Conservation (phyloP, 1,284 basidiomycete genomes). For the Cryptococcus sp. region DNA sequence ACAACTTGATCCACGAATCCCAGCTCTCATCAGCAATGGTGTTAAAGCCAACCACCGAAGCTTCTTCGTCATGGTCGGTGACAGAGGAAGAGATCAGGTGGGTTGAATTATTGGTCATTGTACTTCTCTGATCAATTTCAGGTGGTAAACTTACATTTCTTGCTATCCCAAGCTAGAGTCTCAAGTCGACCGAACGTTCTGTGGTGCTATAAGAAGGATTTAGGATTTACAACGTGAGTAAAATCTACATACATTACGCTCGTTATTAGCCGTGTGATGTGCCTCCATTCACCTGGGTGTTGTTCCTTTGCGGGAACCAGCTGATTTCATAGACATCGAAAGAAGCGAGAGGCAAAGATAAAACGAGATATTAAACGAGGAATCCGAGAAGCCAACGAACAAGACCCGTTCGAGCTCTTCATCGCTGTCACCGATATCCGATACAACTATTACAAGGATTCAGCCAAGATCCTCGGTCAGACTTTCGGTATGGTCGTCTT, state of each 20-base stretch:
- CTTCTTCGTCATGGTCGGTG: constrained; percentile 95
- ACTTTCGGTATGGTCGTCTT: constrained; percentile 97
- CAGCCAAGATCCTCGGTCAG: constrained; percentile 91
- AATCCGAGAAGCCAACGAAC: constrained; percentile 87
- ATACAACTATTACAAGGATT: constrained; percentile 94
- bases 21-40: constrained; percentile 87
- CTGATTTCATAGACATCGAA: constrained; percentile 68
- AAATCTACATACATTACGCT: neutral
- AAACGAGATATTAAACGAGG: constrained; percentile 92
- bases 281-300: constrained; percentile 6
- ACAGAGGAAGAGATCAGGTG: constrained; percentile 88
- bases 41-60: constrained; percentile 88
- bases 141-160: constrained; percentile 93
- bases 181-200: constrained; percentile 84
- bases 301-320: constrained; percentile 15
- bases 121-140: constrained; percentile 33
- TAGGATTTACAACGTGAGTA: constrained; percentile 82
- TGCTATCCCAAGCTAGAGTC: constrained; percentile 84
- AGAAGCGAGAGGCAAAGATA: constrained; percentile 92
- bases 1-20: constrained; percentile 82
- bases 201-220: constrained; percentile 97
- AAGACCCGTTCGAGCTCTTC: constrained; percentile 97
- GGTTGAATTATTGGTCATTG: constrained; percentile 12
- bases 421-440: constrained; percentile 98
- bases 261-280: constrained; percentile 8